phyloP scores from a whole-genome alignment of 2,329 filamentous ascomycete genomes.

The Alternaria infectoria region DNA sequence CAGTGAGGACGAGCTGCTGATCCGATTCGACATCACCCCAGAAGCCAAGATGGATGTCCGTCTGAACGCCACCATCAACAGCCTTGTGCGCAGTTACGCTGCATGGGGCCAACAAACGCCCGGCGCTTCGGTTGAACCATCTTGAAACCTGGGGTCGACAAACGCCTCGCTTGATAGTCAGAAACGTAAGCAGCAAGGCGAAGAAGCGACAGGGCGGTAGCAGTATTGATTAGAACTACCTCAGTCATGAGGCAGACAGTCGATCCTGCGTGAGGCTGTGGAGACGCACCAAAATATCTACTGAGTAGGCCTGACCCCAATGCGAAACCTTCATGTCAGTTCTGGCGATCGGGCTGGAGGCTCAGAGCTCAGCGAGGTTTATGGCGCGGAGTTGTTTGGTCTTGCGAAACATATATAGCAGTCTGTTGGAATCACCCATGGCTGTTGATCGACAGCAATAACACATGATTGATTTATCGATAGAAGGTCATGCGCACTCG shows the following conservation, averaged over 20 bases:
- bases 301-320: background rate
- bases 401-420: background rate
- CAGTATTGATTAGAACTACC: background rate
- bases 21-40: background rate
- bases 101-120: background rate
- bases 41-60: background rate
- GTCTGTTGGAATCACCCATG: background rate
- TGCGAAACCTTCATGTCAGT: background rate
- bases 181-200: background rate
- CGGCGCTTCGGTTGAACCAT: background rate
- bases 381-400: background rate
- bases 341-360: background rate
- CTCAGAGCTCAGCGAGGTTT: background rate
- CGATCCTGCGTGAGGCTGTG: background rate
- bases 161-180: background rate
- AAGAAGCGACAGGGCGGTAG: background rate
- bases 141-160: background rate
- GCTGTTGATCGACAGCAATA: background rate
- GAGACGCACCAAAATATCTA: background rate
- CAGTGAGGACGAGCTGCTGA: background rate
- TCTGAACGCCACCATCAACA: too few species aligned
- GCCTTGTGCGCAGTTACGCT: too few species aligned
- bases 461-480: background rate
- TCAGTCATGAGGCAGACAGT: background rate
- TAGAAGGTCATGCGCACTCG: background rate